Base-by-base conservation (phyloP, 2,329 filamentous ascomycete species). In the Apiospora marii region DNA sequence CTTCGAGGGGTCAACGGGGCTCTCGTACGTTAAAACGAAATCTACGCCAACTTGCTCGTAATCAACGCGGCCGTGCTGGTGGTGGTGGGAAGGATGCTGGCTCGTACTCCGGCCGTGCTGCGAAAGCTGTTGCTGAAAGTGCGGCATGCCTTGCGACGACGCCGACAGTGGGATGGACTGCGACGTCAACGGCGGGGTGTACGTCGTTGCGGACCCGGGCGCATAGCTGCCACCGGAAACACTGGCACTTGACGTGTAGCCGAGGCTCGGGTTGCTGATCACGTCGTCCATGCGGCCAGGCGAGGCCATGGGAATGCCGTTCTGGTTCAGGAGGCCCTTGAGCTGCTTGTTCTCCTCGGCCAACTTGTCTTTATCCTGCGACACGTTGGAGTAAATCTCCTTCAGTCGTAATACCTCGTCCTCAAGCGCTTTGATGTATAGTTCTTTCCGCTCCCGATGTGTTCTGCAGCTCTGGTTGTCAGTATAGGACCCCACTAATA, bases 391-490 rank as follows among this genome's bases (percentile, higher is more conserved):
- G 79, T 92, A 96, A n/a, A 92, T 88, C 80, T 98, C 95, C 81
- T 97, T 96, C 61, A 98, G 87, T 68, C 94, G 92, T 27, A 97
- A 87, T 6, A 98, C 93, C 83, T 98, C 95, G 79, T 96, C 92
- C 83, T 99, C 96, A 22, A 98, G 89, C 14, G 93, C 91, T 82
- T 97, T 97, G 85, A 98, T 97, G 82, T 98, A 98, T 78, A 95
- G 89, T 83, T 98, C 96, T 82, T 98, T 98, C 76, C 96, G 91
- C 84, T 98, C 96, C 72, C 96, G 94, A 83, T 99, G 96, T 24
- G 96, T 98, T 80, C 96, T 98, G 80, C 71, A 72, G 69, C 72
- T 34, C 72, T 34, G 68, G 69, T 41, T 58, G 69, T 76, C 72
- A 75, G 73, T 46, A 70, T 22, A 41, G 30, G 19, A 41, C 53